Evolutionary conservation across 495 filamentous ascomycete species (phyloP).

Genomic region (Jackrogersella minutella): DNA sequence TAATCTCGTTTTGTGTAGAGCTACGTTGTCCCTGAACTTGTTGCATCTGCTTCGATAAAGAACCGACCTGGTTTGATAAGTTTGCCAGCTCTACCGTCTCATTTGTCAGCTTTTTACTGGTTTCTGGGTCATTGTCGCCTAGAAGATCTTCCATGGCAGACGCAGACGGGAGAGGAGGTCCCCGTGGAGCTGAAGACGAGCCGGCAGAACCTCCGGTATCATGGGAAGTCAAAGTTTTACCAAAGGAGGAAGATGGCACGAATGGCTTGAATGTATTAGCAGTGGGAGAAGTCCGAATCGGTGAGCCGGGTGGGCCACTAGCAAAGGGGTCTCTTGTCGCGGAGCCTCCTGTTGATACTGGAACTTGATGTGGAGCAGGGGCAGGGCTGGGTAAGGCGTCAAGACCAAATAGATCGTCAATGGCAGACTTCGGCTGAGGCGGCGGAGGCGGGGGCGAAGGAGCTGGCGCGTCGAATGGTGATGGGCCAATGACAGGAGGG

Average conservation of each 20-base stretch:
- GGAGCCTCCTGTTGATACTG: constrained; percentile 78
- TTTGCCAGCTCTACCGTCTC: constrained; percentile 97
- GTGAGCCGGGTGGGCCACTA: constrained; percentile 60
- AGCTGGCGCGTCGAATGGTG: constrained; percentile 51
- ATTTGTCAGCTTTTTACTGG: constrained; percentile 82
- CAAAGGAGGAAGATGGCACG: constrained; percentile 88
- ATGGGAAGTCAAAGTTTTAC: constrained; percentile 80
- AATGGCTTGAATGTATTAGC: constrained; percentile 84
- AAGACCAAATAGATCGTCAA: constrained; percentile 91
- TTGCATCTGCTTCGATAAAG: constrained; percentile 90
- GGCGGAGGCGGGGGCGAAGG: constrained; percentile 60
- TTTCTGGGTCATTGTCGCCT: constrained; percentile 89
- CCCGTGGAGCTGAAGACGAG: constrained; percentile 48
- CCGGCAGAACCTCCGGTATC: constrained; percentile 74
- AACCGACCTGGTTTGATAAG: constrained; percentile 91
- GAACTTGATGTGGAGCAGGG: constrained; percentile 64
- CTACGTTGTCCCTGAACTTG: constrained; percentile 82
- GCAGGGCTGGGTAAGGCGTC: constrained; percentile 67
- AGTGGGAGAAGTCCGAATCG: constrained; percentile 56
- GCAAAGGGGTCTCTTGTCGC: constrained; percentile 65
- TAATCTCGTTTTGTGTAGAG: constrained; percentile 79
- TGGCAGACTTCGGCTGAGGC: constrained; percentile 72
- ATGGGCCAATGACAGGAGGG: constrained; percentile 58
- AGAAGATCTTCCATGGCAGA: constrained; percentile 87
- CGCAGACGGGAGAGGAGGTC: constrained; percentile 51